Base-by-base conservation (phyloP, 495 filamentous ascomycete genomes). In the Chaetomidium leptoderma region DNA sequence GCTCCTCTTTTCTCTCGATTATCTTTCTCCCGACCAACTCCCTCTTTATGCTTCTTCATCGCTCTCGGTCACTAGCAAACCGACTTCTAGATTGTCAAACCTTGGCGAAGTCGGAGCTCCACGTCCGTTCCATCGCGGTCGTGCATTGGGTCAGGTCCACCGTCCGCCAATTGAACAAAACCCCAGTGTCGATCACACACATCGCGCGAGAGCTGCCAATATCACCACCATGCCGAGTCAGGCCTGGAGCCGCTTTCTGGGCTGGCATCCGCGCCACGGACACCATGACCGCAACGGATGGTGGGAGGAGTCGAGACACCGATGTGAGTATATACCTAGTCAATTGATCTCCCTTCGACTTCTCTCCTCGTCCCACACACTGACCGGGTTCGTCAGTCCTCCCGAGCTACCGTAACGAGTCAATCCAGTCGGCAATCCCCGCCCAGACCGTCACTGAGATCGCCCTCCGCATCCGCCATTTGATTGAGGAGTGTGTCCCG, bases 401-500 rank as follows among this genome's bases (percentile, higher is more conserved):
- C n/a, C 87, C 89, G 3, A 76, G 78, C 48, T 77, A 81, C 59
- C 74, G 74, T 46, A 74, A 81, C 36, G 76, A 79, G 0, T 58
- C 68, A 9, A 62, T 83, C 49, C 70, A 80, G 40, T 85, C 86
- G 16, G 81, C 87, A 55, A 84, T 90, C 46, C 78, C 85, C 10
- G 69, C 86, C 16, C 74, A 78, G 40, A 82, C 88, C 63, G 91
- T 97, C 55, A 93, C 92, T 43, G 90, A 89, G 65, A 78, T 95
- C 49, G 91, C 91, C 0, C 81, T 97, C 21, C 87, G 90, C 43
- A 75, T 98, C 59, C 92, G 92, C 62, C 90, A 95, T 68, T 88
- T 96, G 63, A 86, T 98, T 65, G 91, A 96, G 70, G 81, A 89
- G 63, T 84, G 90, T 33, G 82, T 98, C 11, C 86, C 91, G 2